phyloP scores from a whole-genome alignment of 805 yeast genomes.

The Saturnispora besseyi region DNA sequence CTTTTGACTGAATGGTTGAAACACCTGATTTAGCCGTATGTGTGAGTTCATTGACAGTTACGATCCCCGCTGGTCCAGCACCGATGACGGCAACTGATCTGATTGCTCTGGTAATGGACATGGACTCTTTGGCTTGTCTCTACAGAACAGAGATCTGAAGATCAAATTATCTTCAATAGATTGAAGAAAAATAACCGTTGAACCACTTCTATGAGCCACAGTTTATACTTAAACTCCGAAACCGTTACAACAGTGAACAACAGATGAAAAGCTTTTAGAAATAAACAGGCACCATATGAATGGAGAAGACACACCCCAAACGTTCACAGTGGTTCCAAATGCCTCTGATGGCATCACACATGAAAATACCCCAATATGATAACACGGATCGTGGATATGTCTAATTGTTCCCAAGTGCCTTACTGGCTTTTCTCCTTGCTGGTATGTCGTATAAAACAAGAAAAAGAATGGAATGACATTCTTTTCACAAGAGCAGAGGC shows the following conservation, averaged over 20 bases:
- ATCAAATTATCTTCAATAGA: too few species aligned
- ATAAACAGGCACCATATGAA: neutral
- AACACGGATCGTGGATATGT: too few species aligned
- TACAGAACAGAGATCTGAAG: neutral
- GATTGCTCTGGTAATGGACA: constrained; percentile 7
- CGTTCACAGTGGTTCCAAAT: too few species aligned
- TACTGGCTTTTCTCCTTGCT: too few species aligned
- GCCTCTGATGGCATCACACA: too few species aligned
- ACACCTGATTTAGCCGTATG: constrained; percentile 25
- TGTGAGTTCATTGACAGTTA: constrained; percentile 28
- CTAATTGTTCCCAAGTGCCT: too few species aligned
- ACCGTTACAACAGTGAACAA: neutral
- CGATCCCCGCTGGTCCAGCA: constrained; percentile 35
- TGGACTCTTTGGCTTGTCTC: neutral
- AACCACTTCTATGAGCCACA: constrained; percentile 1
- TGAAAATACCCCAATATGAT: too few species aligned
- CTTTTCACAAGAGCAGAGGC: too few species aligned
- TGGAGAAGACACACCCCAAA: too few species aligned
- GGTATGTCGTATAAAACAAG: too few species aligned
- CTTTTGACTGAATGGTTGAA: constrained; percentile 12
- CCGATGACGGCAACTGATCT: constrained; percentile 31
- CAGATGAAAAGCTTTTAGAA: neutral
- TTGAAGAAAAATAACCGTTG: too few species aligned
- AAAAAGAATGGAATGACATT: too few species aligned
- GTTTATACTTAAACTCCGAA: neutral